Conservation (phyloP, 106 monocot genomes). For the Dendrobium chrysotoxum region DNA sequence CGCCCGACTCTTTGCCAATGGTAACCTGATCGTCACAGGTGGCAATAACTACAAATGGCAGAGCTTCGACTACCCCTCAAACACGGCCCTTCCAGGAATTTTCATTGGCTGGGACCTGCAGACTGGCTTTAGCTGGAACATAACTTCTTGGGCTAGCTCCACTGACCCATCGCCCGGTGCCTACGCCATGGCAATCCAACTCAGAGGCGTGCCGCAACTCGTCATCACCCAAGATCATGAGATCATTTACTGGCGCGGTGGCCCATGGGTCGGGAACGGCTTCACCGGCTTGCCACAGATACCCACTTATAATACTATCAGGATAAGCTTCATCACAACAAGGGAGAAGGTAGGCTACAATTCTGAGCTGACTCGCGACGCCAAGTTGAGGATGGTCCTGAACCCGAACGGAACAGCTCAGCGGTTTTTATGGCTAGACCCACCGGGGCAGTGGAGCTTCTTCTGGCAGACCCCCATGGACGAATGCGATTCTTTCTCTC, state of each 20-base stretch:
- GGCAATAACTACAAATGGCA: not conserved
- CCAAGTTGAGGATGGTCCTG: conserved; percentile 1
- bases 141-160: not conserved
- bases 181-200: not conserved
- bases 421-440: conserved; percentile 21
- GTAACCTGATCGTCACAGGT: no score
- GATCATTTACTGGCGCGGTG: not conserved
- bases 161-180: not conserved
- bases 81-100: not conserved
- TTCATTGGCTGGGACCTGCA: not conserved
- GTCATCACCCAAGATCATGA: not conserved
- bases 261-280: conserved; percentile 5
- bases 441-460: conserved; percentile 14
- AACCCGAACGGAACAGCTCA: conserved; percentile 11
- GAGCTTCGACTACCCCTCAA: conserved; percentile 3
- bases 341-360: conserved; percentile 1
- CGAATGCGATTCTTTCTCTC: conserved; percentile 23
- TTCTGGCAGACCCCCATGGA: conserved; percentile 23
- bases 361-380: not conserved
- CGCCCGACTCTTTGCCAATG: not conserved
- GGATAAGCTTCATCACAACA: conserved; percentile 1
- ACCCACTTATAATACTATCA: not conserved
- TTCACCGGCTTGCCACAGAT: not conserved
- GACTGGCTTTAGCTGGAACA: not conserved
- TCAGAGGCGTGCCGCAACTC: conserved; percentile 2